Conservation (phyloP, 208 protist species). For the Leishmania tropica region DNA sequence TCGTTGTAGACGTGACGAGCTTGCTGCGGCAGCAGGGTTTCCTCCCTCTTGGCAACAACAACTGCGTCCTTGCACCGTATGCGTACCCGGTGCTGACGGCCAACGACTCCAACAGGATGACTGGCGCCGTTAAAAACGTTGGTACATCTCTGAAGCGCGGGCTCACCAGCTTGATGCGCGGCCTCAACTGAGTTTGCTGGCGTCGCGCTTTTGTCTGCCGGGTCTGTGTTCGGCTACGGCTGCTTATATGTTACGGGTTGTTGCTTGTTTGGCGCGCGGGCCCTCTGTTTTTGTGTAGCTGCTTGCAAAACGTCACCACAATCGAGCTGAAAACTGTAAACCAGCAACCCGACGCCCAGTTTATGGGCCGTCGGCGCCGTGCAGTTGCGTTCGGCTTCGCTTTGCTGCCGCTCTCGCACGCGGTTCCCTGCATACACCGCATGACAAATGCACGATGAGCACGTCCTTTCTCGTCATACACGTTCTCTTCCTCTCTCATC, state of each 20-base stretch:
- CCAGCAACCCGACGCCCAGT: not conserved
- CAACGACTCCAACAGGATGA: conserved; percentile 29
- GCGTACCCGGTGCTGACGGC: conserved; percentile 52
- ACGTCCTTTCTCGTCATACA: too few relatives aligned
- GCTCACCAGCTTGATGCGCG: conserved; percentile 73
- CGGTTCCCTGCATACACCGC: too few relatives aligned
- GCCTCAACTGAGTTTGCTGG: conserved; percentile 43
- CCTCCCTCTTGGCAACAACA: conserved; percentile 40
- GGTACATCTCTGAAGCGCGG: conserved; percentile 65
- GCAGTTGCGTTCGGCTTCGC: not conserved
- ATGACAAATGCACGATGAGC: too few relatives aligned
- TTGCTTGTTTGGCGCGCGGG: not conserved
- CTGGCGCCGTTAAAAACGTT: conserved; percentile 55
- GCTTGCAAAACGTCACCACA: not conserved
- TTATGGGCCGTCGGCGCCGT: not conserved
- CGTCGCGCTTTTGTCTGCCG: not conserved
- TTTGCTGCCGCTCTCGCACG: too few relatives aligned
- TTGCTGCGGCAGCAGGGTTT: conserved; percentile 46
- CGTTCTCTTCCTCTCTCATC: too few relatives aligned
- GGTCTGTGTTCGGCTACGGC: not conserved
- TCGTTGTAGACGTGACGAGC: conserved; percentile 38
- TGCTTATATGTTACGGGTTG: not conserved
- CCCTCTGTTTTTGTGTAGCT: not conserved
- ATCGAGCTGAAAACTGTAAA: not conserved
- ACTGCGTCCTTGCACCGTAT: conserved; percentile 59